Evolutionary conservation across 495 filamentous ascomycete species (phyloP), one percentile per base, ranked within the genome.

Genomic region (Penicillium macrosclerotiorum): DNA sequence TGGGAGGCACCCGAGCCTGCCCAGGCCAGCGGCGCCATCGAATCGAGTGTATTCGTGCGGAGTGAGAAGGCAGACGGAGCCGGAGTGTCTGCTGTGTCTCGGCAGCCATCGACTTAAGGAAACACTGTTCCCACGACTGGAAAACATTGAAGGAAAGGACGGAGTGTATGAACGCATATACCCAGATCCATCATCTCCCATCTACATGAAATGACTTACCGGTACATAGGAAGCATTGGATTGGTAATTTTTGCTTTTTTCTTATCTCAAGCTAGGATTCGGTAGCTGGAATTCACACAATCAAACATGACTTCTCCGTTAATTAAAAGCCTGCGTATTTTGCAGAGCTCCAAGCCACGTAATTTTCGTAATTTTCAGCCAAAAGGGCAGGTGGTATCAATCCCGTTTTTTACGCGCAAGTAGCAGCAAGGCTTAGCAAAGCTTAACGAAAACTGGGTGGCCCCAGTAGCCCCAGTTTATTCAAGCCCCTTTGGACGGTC

Each of bases 351-450:
- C n/a, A n/a, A n/a, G n/a, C n/a, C n/a, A n/a, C 18, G 31, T 17
- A 34, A 17, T 16, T 16, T 8, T 22, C 9, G 37, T 27, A 13
- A 24, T 8, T 23, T 38, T 11, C 36, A n/a, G n/a, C 40, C 1
- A 19, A 33, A 23, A 13, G 20, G 18, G 18, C 18, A 42, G 26
- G 40, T 42, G n/a, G 18, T 29, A 20, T 18, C 7, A 12, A 27
- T 29, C 13, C 9, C 9, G 22, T 27, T 26, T 20, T 27, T 18
- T 8, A 16, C 25, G 18, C 27, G 39, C 39, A 18, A 42, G 18
- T 23, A 31, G 27, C 27, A 35, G 34, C 9, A n/a, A 33, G 45
- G 41, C 49, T 57, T 53, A 52, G 41, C 54, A 36, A 52, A 49
- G 49, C 41, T 57, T 57, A 52, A 22, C 18, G 34, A 11, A 1